Evolutionary conservation across 75 land plant species (phyloP).

Genomic region (Picea glauca): DNA sequence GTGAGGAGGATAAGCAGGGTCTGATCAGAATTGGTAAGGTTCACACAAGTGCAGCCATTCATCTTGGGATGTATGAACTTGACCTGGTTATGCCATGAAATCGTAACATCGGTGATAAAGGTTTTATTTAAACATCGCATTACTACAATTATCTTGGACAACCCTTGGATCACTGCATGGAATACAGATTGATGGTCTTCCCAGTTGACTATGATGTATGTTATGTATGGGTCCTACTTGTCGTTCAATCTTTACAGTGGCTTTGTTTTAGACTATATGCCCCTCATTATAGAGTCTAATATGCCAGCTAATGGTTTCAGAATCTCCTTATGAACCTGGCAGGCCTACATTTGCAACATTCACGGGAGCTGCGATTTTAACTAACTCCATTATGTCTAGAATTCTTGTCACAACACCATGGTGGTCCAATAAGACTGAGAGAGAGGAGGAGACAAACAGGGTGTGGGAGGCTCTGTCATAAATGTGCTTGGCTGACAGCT

Average conservation of each 20-base stretch:
- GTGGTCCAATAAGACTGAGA: too few species aligned
- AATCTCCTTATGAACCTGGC: not conserved
- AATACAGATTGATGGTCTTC: not conserved
- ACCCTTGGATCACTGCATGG: not conserved
- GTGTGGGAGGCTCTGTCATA: too few species aligned
- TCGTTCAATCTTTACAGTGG: too few species aligned
- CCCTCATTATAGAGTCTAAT: too few species aligned
- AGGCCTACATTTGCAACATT: not conserved
- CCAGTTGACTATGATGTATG: not conserved
- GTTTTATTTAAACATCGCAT: not conserved
- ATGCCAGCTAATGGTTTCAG: too few species aligned
- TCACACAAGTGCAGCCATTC: not conserved
- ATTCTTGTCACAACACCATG: not conserved
- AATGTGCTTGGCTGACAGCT: too few species aligned
- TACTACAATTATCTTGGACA: not conserved
- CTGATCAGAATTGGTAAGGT: not conserved
- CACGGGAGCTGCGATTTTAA: not conserved
- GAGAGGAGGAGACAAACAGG: too few species aligned
- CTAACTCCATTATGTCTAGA: not conserved
- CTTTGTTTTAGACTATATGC: too few species aligned
- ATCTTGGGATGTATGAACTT: not conserved
- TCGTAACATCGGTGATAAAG: not conserved
- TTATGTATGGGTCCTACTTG: not conserved
- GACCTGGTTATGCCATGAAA: not conserved
- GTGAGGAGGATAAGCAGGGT: not conserved